Base-by-base conservation (phyloP, 768 basidiomycete species). In the Suillus occidentalis region DNA sequence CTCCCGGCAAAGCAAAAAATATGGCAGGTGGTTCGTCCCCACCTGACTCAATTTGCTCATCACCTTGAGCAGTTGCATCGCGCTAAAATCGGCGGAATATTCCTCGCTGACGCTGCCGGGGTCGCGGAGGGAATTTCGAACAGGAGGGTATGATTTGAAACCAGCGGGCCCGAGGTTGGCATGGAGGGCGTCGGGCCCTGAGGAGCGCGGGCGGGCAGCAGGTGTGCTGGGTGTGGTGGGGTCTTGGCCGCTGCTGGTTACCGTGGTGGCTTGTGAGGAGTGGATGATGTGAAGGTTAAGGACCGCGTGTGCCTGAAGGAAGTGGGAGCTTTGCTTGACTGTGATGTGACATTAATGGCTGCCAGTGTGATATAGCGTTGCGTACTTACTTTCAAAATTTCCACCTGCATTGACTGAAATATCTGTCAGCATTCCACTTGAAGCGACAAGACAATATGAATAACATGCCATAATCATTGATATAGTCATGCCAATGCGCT, bases 231-330 rank as follows among this genome's bases (percentile, higher is more conserved):
- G 75, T 66, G 67, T 76, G 25, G 65, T 76, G 62, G 71, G 74
- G 37, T 76, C 73, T 69, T 75, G 76, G 60, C 76, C 70, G 64
- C 73, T 69, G 28, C 40, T 28, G 25, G 12, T 31, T 6, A 13
- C 1, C 47, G 71, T 70, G 25, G 73, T 73, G 4, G 77, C 74
- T 72, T 92, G 90, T 2, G 89, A 89, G 2, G 91, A 89, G 70
- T 94, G 92, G 61, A 95, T 91, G 73, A 95, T 90, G 73, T 95
- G 93, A 16, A 95, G 84, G 68, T 95, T 94, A 63, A 95, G 84
- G 1, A 92, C 80, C 0, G 91, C 83, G 65, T 94, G 90, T 0
- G 93, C 93, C 78, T 94, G 93, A 28, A 94, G 84, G 79, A 92
- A 94, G 71, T 91, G 90, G 0, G 91, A 91, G 64, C 88, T 87